These are phyloP conservation scores for Coemansia furcata DNA, from an alignment of 192 early-diverging fungal genomes.

Conservation along the genomic window DNA sequence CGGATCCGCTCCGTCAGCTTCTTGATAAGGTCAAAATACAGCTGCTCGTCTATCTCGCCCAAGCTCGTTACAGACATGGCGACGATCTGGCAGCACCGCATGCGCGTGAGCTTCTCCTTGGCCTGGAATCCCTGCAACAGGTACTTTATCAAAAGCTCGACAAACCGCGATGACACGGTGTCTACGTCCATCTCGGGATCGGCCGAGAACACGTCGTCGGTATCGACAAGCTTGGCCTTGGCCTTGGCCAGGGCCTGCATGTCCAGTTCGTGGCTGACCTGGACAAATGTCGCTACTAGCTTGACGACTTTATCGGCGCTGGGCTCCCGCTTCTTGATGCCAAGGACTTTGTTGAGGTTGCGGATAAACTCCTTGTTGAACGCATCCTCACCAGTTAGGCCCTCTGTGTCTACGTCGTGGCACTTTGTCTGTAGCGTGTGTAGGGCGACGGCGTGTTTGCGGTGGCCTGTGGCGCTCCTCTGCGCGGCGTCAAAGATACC, in stretches of 20 bases:
- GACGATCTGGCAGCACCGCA: slow-evolving; percentile 75
- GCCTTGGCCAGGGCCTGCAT: slow-evolving; percentile 26
- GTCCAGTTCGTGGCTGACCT: slow-evolving; percentile 66
- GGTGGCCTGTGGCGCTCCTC: slow-evolving; percentile 61
- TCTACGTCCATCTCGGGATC: slow-evolving; percentile 41
- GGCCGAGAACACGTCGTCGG: slow-evolving; percentile 34
- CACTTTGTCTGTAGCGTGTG: slow-evolving; percentile 70
- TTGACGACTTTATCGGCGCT: slow-evolving; percentile 69
- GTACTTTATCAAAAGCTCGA: slow-evolving; percentile 66
- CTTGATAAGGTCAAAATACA: slow-evolving; percentile 67
- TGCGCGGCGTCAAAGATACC: slow-evolving; percentile 77
- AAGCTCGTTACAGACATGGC: slow-evolving; percentile 69
- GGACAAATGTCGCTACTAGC: slow-evolving; percentile 73
- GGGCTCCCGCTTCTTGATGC: slow-evolving; percentile 70
- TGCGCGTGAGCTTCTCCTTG: slow-evolving; percentile 73
- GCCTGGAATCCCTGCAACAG: slow-evolving; percentile 74
- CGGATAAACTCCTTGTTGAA: slow-evolving; percentile 77
- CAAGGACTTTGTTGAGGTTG: slow-evolving; percentile 76
- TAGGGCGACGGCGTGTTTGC: slow-evolving; percentile 70
- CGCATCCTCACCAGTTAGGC: slow-evolving; percentile 58
- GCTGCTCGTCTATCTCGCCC: slow-evolving; percentile 77
- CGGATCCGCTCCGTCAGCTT: slow-evolving; percentile 67
- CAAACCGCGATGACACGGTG: slow-evolving; percentile 67
- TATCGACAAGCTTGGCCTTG: slow-evolving; percentile 16
- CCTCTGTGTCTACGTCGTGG: slow-evolving; percentile 32